Evolutionary conservation across 805 yeast genomes (phyloP).

Genomic region (Zygosaccharomyces kombuchaensis): DNA sequence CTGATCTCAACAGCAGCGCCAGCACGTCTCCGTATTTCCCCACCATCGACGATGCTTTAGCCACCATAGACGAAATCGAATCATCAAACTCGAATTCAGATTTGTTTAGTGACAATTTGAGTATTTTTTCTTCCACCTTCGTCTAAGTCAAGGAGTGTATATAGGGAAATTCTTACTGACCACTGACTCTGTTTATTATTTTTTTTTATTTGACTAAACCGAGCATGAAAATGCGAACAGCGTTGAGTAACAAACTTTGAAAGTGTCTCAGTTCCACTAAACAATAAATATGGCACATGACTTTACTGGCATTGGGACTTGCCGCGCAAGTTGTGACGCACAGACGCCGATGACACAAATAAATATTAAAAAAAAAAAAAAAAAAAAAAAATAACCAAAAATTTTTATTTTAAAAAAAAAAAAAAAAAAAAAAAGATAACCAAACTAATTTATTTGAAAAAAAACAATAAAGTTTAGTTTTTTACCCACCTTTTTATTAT

Average conservation of each 20-base stretch:
- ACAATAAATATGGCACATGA: neutral
- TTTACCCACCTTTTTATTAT: no score
- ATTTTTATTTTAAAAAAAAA: neutral
- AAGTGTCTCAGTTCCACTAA: neutral
- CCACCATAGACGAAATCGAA: conserved; percentile 39
- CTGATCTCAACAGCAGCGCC: neutral
- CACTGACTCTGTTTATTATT: neutral
- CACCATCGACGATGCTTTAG: conserved; percentile 55
- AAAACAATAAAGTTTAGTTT: no score
- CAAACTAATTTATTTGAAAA: neutral
- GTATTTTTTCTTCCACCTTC: conserved; percentile 13
- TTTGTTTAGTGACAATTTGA: conserved; percentile 9
- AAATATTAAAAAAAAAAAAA: neutral
- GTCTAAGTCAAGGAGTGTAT: conserved; percentile 5
- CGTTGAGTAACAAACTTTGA: neutral
- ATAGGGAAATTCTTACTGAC: no score
- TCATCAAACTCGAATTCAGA: conserved; percentile 6
- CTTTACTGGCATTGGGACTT: no score
- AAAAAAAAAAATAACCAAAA: neutral
- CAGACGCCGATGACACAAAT: conserved; percentile 1
- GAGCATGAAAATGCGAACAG: neutral
- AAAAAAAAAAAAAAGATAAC: neutral
- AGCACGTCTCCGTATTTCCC: conserved; percentile 41
- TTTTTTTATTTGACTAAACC: neutral
- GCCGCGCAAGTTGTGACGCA: neutral